Percentiles rank a stretch among this genome's conserved stretches.
phyloP scores from a whole-genome alignment of 2,329 filamentous ascomycete genomes.

The Apiospora phragmitis region DNA sequence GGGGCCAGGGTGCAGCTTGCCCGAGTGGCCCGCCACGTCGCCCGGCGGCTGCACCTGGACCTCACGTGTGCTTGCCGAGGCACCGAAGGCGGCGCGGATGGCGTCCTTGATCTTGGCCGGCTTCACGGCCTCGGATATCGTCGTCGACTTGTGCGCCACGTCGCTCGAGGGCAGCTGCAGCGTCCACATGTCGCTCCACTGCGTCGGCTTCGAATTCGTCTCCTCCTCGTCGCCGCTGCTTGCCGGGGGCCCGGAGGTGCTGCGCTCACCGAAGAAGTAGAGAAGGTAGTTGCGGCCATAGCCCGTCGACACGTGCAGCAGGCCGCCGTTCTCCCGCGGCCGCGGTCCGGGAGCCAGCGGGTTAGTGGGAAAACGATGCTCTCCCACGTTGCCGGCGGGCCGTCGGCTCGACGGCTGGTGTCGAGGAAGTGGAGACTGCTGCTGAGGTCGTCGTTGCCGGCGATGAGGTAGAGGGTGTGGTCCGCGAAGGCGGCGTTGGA shows the following conservation, averaged over 20 bases:
- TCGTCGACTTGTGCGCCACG: conserved; percentile 21
- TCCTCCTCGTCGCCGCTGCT: conserved; percentile 17
- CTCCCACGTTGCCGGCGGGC: conserved; percentile 33
- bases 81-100: conserved; percentile 42
- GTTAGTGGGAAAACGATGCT: conserved; percentile 37
- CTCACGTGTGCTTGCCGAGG: conserved; percentile 49
- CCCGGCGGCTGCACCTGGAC: conserved; percentile 46
- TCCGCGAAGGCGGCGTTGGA: conserved; percentile 44
- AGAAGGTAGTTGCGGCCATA: conserved; percentile 53
- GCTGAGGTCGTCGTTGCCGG: conserved; percentile 33
- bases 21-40: conserved; percentile 40
- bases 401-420: conserved; percentile 27
- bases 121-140: conserved; percentile 37
- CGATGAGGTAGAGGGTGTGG: conserved; percentile 47
- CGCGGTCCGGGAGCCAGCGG: conserved; percentile 41
- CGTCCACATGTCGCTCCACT: conserved; percentile 49
- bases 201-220: conserved; percentile 21
- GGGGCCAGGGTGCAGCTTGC: conserved; percentile 41
- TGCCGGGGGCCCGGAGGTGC: conserved; percentile 17
- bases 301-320: conserved; percentile 49
- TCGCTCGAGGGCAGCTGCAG: conserved; percentile 48
- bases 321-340: conserved; percentile 41
- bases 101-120: conserved; percentile 51
- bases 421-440: conserved; percentile 38
- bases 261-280: conserved; percentile 46